Evolutionary conservation across 805 yeast genomes (phyloP), one percentile per base, ranked within the genome.

Genomic region (Wickerhamiella domercqiae): DNA sequence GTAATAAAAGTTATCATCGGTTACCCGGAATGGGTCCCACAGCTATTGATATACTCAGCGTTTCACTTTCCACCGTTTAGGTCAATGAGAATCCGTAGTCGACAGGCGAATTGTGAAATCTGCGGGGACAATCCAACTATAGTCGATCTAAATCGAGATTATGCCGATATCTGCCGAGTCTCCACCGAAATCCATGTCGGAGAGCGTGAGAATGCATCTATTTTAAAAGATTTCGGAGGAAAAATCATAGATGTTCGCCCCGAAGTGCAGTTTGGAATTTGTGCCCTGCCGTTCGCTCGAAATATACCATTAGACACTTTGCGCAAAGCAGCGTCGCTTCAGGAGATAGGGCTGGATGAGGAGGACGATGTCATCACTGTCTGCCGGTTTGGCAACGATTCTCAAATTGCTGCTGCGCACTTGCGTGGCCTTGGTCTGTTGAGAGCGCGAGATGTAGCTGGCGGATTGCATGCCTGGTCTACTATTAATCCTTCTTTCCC

Each of bases 361-460:
- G 43, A 46, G 4, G 51, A 54, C 24, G 60, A 59, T 3, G 54
- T 79, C 0, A 68, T 65, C 39, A 78, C 83, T 0, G 63, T 87
- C 15, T 90, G 98, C 56, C 66, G 96, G 22, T 75, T 66, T 51
- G 98, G 98, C 7, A 84, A 82, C 54, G 97, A 90, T 53, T 86
- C 97, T 0, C 84, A 80, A 49, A 55, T 73, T 14, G 93, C 94
- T 0, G 75, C 79, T 1, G 56, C 64, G 39, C 57, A 64, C 32
- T 55, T 86, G 33, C 62, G 67, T 35, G 62, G 64, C 1, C 61
- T 69, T 32, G 71, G 72, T 0, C 57, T 71, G 14, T 40, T 50
- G 0, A 55, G 68, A 15, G 81, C 72, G 0, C 67, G 58, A 36
- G 94, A 87, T 53, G 63, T 87, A 4, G 61, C 54, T 7, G 97